A percentile compares a stretch with the other conserved stretches of the same genome.
These are phyloP conservation scores for Plasmodium coatneyi DNA, from an alignment of 169 alveolate genomes.

Conservation along the genomic window DNA sequence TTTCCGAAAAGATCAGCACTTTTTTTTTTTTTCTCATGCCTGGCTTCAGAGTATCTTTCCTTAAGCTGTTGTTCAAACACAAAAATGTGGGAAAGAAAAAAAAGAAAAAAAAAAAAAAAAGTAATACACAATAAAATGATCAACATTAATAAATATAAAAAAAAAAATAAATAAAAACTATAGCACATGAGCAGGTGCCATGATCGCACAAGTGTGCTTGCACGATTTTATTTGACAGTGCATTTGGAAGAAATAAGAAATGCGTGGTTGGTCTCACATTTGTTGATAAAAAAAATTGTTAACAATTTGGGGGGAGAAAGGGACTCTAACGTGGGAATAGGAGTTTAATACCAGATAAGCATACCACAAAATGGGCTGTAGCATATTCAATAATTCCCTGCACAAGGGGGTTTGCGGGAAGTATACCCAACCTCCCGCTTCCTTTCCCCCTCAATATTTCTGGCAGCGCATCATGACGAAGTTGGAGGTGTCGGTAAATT, in stretches of 20 bases:
- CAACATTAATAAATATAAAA: background rate
- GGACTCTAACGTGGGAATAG: background rate
- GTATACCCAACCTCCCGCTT: background rate
- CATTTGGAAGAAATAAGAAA: background rate
- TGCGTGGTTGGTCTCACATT: background rate
- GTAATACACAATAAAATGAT: background rate
- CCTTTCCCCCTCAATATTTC: background rate
- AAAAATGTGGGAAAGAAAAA: no score
- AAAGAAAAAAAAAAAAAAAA: background rate
- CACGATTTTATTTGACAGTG: no score
- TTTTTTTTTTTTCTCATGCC: no score
- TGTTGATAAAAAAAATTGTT: no score
- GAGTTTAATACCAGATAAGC: background rate
- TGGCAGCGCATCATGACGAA: constrained; percentile 44
- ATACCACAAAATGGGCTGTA: background rate
- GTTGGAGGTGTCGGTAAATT: background rate
- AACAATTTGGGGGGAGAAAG: background rate
- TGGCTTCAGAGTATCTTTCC: no score
- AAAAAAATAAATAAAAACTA: no score
- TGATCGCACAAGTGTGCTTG: no score
- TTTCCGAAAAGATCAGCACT: no score
- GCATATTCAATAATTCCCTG: background rate
- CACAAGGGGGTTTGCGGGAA: background rate
- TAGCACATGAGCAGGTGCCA: no score
- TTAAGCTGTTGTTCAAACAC: no score